Conservation (phyloP, 768 basidiomycete genomes). For the Termitomyces sp. region DNA sequence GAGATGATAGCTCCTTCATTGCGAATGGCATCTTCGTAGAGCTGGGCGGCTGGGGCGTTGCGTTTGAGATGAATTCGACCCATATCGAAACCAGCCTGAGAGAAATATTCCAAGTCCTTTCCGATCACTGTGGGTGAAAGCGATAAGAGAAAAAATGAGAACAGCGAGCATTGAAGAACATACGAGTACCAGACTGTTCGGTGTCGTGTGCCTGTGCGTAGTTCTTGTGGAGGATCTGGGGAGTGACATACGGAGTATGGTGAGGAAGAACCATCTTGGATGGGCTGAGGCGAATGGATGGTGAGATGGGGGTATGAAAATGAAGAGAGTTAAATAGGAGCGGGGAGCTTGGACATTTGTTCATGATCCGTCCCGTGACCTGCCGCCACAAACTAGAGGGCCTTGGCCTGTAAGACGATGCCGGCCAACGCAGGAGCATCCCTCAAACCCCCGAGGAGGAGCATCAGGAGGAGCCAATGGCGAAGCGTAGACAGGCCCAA, state of each 20-base stretch:
- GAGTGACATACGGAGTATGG: constrained; percentile 82
- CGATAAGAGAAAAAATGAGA: constrained; percentile 4
- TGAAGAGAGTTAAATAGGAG: constrained; percentile 16
- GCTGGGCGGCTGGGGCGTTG: constrained; percentile 84
- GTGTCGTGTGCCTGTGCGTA: constrained; percentile 74
- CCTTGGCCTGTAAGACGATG: constrained; percentile 27
- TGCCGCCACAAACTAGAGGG: constrained; percentile 17
- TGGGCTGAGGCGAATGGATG: constrained; percentile 13
- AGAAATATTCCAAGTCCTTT: constrained; percentile 94
- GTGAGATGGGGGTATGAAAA: constrained; percentile 14
- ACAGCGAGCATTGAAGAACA: constrained; percentile 21
- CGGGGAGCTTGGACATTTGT: neutral
- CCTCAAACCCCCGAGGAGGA: constrained; percentile 34
- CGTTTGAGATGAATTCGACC: constrained; percentile 94
- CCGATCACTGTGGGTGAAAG: constrained; percentile 64
- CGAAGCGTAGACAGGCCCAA: constrained; percentile 2
- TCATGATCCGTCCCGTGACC: constrained; percentile 22
- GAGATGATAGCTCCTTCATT: constrained; percentile 99
- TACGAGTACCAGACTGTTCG: constrained; percentile 58
- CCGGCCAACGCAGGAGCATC: constrained; percentile 24
- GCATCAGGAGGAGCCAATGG: too few relatives aligned
- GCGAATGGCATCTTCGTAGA: constrained; percentile 97
- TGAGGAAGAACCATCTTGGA: constrained; percentile 63
- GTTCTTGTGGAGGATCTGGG: constrained; percentile 84
- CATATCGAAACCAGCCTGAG: constrained; percentile 99